These are phyloP conservation scores for Sclerotinia minor DNA, from an alignment of 2,329 filamentous ascomycete species.

Conservation along the genomic window DNA sequence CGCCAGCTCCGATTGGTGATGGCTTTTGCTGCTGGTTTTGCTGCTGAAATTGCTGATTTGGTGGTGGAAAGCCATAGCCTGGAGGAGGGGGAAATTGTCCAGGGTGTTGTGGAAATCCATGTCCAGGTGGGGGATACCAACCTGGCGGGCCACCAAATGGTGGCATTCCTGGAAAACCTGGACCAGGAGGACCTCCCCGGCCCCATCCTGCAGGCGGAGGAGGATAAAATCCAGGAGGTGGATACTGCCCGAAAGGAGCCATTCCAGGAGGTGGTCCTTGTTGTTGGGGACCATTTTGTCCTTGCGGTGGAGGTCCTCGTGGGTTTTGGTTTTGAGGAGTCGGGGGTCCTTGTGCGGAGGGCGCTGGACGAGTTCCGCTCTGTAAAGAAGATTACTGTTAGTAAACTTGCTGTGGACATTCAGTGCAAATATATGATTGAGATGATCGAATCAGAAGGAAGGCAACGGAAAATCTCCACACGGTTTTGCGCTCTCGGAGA, in stretches of 20 bases:
- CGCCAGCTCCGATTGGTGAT: conserved; percentile 53
- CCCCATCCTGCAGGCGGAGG: conserved; percentile 54
- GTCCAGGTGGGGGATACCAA: conserved; percentile 75
- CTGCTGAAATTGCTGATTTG: conserved; percentile 58
- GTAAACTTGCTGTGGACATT: conserved; percentile 31
- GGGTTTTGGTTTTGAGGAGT: conserved; percentile 29
- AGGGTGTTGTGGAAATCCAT: conserved; percentile 67
- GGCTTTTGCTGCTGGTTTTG: conserved; percentile 45
- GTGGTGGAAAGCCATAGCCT: conserved; percentile 52
- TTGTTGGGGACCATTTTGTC: conserved; percentile 30
- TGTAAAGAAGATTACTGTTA: conserved; percentile 44
- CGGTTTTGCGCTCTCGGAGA: conserved; percentile 89
- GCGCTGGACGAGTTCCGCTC: conserved; percentile 44
- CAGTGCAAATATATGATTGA: conserved; percentile 26
- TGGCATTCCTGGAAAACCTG: conserved; percentile 67
- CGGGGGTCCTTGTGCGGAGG: conserved; percentile 28
- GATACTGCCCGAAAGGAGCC: conserved; percentile 44
- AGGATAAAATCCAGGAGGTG: conserved; percentile 43
- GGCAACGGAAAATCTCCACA: conserved; percentile 99
- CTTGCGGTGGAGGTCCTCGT: conserved; percentile 27
- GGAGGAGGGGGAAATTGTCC: conserved; percentile 49
- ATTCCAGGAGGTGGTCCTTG: conserved; percentile 28
- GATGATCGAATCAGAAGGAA: conserved; percentile 83
- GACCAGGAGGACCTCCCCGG: conserved; percentile 56
- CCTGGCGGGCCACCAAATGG: conserved; percentile 73